Conservation (phyloP, 148 eudicot genomes). For the Nyssa sinensis region DNA sequence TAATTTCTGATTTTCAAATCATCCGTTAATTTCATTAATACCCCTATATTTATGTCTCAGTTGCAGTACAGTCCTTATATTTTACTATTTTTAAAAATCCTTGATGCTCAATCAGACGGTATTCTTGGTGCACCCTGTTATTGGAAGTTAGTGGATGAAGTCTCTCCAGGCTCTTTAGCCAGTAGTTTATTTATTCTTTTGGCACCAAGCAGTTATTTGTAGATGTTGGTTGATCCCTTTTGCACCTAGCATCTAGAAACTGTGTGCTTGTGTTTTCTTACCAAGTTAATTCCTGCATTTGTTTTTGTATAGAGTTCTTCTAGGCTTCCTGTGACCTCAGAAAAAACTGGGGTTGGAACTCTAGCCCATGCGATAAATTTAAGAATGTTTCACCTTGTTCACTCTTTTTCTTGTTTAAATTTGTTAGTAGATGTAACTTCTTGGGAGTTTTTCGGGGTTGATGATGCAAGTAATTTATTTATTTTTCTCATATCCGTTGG, state of each 20-base stretch:
- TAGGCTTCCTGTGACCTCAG: not conserved
- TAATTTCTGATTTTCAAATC: too few relatives aligned
- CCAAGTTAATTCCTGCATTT: not conserved
- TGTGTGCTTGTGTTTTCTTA: not conserved
- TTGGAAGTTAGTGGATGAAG: not conserved
- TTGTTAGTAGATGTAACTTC: not conserved
- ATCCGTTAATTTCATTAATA: too few relatives aligned
- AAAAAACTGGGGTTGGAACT: not conserved
- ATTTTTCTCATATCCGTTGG: not conserved
- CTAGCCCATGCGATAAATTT: too few relatives aligned
- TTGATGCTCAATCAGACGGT: not conserved
- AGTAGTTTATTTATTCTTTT: not conserved
- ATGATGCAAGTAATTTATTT: not conserved
- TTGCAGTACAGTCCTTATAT: too few relatives aligned
- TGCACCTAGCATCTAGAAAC: not conserved
- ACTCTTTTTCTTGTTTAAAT: not conserved
- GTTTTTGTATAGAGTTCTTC: not conserved
- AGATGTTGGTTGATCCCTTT: not conserved
- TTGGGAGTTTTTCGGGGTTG: not conserved
- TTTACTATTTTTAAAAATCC: too few relatives aligned
- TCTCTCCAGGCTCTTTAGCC: not conserved
- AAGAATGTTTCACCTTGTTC: not conserved
- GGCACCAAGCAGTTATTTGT: not conserved
- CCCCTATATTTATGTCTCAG: too few relatives aligned
- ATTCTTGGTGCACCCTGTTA: not conserved